These are phyloP conservation scores for Nemania sp. DNA, from an alignment of 2,329 filamentous ascomycete species.

Conservation along the genomic window DNA sequence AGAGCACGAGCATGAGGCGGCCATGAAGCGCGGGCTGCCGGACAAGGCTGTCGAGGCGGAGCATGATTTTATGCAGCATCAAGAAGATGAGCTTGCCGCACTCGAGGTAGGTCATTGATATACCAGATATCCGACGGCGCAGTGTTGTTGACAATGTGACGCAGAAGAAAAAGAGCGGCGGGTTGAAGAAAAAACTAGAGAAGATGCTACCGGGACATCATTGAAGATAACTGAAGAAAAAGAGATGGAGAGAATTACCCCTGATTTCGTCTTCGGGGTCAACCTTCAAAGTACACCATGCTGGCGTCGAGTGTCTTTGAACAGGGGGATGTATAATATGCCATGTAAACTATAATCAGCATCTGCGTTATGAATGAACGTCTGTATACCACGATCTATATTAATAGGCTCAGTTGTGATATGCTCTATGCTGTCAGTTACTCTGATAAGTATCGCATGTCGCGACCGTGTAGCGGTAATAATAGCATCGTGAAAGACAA, in stretches of 20 bases:
- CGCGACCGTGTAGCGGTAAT: too few relatives aligned
- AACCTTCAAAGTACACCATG: neutral
- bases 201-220: conserved; percentile 35
- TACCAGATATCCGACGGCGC: neutral
- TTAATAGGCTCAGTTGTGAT: too few relatives aligned
- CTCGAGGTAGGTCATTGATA: conserved; percentile 23
- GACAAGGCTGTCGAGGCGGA: conserved; percentile 37
- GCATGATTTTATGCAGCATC: conserved; percentile 37
- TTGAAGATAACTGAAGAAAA: conserved; percentile 15
- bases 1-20: conserved; percentile 38
- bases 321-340: too few relatives aligned
- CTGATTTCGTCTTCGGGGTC: neutral
- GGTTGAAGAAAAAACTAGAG: conserved; percentile 33
- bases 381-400: neutral
- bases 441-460: too few relatives aligned
- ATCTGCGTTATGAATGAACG: neutral
- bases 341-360: neutral
- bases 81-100: conserved; percentile 31
- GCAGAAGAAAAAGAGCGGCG: conserved; percentile 23
- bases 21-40: conserved; percentile 34
- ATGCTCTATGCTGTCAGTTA: too few relatives aligned
- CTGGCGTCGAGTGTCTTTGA: too few relatives aligned
- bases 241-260: neutral
- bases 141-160: neutral
- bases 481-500: too few relatives aligned